Evolutionary conservation across 345 rosid genomes (phyloP), one percentile per base, ranked within the genome.

Genomic region (Populus alba): DNA sequence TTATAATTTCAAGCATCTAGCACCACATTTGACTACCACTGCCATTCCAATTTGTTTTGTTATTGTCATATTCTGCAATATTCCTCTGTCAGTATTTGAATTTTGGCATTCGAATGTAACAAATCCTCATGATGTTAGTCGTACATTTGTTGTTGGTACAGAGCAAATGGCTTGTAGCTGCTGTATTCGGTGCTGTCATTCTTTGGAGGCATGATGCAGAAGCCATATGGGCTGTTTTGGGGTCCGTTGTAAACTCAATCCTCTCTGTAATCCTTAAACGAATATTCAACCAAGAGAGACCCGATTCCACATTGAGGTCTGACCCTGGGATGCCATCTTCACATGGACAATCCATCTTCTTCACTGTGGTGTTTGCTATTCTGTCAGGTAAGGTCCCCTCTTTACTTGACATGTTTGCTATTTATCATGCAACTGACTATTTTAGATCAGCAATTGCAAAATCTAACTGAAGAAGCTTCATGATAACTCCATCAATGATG

Each of bases 241-340:
- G 81, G 41, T 66, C 72, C 33, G 57, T 72, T 33, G 7, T 66
- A 3, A 78, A 78, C 51, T 23, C 71, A 8, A 66, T 66, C 47
- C 38, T 72, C 53, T 78, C 81, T 10, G 55, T 49, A 7, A 72
- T n/a, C 11, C 76, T 78, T 10, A 78, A 78, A 27, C 61, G 53
- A 23, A 65, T 51, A n/a, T 23, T 78, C 29, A 72, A 78, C 41
- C 81, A 78, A 37, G 81, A 78, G 72, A 39, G 81, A 10, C 81
- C 81, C 11, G 45, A 23, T 49, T 37, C 81, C 9, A 35, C 71
- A 7, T 23, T n/a, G 39, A 72, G 67, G 67, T 63, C 76, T 49
- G 81, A 78, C 81, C 77, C 98, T 27, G 98, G 97, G 67, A 94
- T 94, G 98, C 98, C 97, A 33, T 94, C 98, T 70, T 89, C 95